Percentiles rank a stretch among this genome's conserved stretches.
These are phyloP conservation scores for Boletus subcaerulescens DNA, from an alignment of 768 basidiomycete genomes.

Conservation along the genomic window DNA sequence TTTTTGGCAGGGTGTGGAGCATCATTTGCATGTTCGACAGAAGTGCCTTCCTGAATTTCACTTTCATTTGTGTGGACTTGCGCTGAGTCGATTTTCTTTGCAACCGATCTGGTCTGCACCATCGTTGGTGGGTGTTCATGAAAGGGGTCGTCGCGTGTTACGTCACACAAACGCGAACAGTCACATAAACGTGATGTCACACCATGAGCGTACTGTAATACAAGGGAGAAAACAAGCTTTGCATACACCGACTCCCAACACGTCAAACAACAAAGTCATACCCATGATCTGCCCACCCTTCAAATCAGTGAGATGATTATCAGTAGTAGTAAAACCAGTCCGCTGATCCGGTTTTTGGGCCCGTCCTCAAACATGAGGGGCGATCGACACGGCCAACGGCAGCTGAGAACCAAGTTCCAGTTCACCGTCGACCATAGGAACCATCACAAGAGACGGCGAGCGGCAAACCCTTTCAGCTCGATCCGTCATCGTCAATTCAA, in stretches of 20 bases:
- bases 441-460: conserved; percentile 31
- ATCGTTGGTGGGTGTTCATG: not conserved
- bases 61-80: not conserved
- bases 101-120: not conserved
- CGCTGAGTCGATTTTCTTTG: not conserved
- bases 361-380: not conserved
- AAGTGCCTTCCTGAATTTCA: not conserved
- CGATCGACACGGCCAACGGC: conserved; percentile 29
- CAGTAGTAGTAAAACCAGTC: too few relatives aligned
- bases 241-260: too few relatives aligned
- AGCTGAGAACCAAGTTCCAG: conserved; percentile 30
- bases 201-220: too few relatives aligned
- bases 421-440: conserved; percentile 29
- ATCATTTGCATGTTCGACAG: not conserved
- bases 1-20: not conserved
- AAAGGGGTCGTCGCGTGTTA: not conserved
- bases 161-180: too few relatives aligned
- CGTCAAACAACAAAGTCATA: too few relatives aligned
- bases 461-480: conserved; percentile 27
- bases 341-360: too few relatives aligned
- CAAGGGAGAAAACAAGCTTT: too few relatives aligned
- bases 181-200: too few relatives aligned
- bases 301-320: too few relatives aligned
- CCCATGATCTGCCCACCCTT: too few relatives aligned
- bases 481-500: conserved; percentile 44